A percentile compares a stretch with the other conserved stretches of the same genome.
Conservation (phyloP, 1,139 yeast genomes). For the Pichia cactophila region DNA sequence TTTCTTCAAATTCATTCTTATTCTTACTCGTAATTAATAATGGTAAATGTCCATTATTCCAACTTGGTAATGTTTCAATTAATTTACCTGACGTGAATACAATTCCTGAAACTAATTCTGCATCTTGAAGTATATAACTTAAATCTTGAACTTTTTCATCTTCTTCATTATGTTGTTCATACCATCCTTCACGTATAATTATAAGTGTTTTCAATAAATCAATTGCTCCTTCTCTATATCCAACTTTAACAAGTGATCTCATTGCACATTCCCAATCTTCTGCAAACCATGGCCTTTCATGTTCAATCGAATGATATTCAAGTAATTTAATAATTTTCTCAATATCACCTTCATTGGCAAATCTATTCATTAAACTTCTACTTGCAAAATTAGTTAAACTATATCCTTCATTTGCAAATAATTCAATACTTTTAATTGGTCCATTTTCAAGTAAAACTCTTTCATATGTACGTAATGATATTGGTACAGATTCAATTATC, state of each 20-base stretch:
- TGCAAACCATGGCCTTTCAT: slow-evolving; percentile 13
- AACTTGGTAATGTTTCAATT: neutral
- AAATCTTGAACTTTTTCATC: no score
- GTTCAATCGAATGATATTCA: slow-evolving; percentile 14
- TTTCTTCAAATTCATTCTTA: neutral
- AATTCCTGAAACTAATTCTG: neutral
- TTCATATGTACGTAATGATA: neutral
- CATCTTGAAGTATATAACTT: neutral
- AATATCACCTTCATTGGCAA: neutral
- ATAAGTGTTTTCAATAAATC: slow-evolving; percentile 18
- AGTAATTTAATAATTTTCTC: slow-evolving; percentile 15
- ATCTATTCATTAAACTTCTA: neutral
- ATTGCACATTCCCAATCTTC: slow-evolving; percentile 16
- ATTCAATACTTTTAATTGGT: neutral
- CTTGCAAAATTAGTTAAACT: neutral
- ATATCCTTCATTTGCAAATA: neutral
- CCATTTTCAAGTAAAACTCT: neutral
- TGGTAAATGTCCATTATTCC: neutral
- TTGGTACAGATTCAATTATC: neutral
- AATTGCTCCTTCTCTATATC: slow-evolving; percentile 13
- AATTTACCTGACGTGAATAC: neutral
- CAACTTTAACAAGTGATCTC: slow-evolving; percentile 14
- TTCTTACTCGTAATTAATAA: neutral
- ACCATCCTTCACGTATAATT: slow-evolving; percentile 2
- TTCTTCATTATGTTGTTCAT: neutral